phyloP scores from a whole-genome alignment of 768 basidiomycete species.

The Calocybe gangraenosa region DNA sequence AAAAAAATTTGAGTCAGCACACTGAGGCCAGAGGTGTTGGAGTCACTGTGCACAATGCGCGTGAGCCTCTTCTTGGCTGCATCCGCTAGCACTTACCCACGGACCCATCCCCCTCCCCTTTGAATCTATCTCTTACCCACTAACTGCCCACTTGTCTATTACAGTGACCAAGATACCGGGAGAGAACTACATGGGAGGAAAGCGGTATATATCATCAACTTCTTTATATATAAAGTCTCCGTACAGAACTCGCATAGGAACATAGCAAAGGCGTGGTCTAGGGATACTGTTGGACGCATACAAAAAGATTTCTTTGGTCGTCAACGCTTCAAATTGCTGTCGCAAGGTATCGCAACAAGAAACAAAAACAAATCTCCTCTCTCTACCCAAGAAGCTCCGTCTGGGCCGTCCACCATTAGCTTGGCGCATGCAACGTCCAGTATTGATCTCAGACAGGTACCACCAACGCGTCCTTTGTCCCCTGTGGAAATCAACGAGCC shows the following conservation, averaged over 20 bases:
- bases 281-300: conserved; percentile 47
- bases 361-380: conserved; percentile 3
- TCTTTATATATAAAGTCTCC: background rate
- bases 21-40: too few relatives aligned
- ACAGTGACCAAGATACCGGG: too few relatives aligned
- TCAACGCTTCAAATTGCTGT: conserved; percentile 50
- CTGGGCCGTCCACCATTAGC: conserved; percentile 12
- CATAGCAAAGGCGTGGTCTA: conserved; percentile 51
- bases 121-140: too few relatives aligned
- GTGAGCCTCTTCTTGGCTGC: too few relatives aligned
- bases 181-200: conserved; percentile 77
- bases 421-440: conserved; percentile 19
- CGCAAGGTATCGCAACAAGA: conserved; percentile 29
- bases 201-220: conserved; percentile 35
- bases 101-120: too few relatives aligned
- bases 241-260: conserved; percentile 36
- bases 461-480: background rate
- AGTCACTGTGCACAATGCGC: too few relatives aligned
- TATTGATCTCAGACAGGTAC: background rate
- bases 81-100: too few relatives aligned
- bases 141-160: too few relatives aligned
- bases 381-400: background rate
- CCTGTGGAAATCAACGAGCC: conserved; percentile 16
- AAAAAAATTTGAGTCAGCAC: too few relatives aligned
- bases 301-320: conserved; percentile 62